These are phyloP conservation scores for Cryptococcus sp. DNA, from an alignment of 1,284 basidiomycete genomes.

Conservation along the genomic window DNA sequence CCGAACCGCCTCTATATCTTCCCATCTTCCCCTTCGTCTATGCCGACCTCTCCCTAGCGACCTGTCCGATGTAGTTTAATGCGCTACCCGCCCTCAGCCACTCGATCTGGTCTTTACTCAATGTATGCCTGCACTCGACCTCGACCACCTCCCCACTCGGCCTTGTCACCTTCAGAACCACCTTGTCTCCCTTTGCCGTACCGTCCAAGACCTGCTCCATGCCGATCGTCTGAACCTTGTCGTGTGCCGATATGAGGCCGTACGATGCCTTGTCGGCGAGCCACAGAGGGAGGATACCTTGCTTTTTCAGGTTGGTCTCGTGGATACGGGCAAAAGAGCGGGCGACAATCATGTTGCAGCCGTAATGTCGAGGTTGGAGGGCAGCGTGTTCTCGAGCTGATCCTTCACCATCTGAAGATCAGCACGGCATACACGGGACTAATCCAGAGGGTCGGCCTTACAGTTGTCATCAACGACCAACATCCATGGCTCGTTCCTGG, in stretches of 20 bases:
- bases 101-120: constrained; percentile 79
- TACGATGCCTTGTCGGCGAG: constrained; percentile 84
- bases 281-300: constrained; percentile 88
- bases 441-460: constrained; percentile 14
- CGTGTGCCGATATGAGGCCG: constrained; percentile 70
- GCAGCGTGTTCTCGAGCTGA: constrained; percentile 84
- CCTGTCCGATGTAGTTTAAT: constrained; percentile 57
- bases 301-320: constrained; percentile 98
- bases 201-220: constrained; percentile 55
- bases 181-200: constrained; percentile 49
- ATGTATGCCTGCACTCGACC: constrained; percentile 74
- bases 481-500: constrained; percentile 80
- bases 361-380: constrained; percentile 92
- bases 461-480: constrained; percentile 87
- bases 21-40: no score
- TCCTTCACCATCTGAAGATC: constrained; percentile 74
- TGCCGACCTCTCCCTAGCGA: constrained; percentile 19
- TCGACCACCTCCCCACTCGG: constrained; percentile 58
- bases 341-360: constrained; percentile 75
- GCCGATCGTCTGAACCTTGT: constrained; percentile 58
- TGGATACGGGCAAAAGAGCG: constrained; percentile 97
- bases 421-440: background rate
- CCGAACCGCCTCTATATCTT: no score
- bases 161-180: constrained; percentile 62
- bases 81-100: constrained; percentile 84